Evolutionary conservation across 768 basidiomycete genomes (phyloP).

Genomic region (Lentinus tigrinus): DNA sequence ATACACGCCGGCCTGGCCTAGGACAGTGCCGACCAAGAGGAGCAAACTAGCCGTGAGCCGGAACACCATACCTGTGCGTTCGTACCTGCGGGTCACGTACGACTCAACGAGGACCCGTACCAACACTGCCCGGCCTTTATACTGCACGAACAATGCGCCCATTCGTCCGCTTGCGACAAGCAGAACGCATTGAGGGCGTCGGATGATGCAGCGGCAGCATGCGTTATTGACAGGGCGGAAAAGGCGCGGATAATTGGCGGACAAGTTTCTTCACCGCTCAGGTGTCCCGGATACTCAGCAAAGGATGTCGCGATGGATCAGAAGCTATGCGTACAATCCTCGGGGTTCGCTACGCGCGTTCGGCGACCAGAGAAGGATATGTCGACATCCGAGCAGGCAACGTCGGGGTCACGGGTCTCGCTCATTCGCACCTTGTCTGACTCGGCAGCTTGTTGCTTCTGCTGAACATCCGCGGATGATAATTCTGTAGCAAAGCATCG

Average conservation of each 20-base stretch:
- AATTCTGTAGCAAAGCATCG: background rate
- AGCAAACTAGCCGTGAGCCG: background rate
- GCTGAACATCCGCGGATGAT: background rate
- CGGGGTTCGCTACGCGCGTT: conserved; percentile 1
- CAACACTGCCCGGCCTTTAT: background rate
- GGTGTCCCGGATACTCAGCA: background rate
- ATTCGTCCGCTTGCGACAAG: background rate
- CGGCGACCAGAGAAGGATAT: background rate
- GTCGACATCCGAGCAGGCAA: background rate
- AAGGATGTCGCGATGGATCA: conserved; percentile 1
- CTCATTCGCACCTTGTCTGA: background rate
- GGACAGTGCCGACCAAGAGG: conserved; percentile 24
- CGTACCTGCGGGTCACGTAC: background rate
- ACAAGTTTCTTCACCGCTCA: background rate
- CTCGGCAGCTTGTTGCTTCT: background rate
- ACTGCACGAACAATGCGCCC: background rate
- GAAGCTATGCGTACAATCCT: conserved; percentile 14
- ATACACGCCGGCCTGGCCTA: conserved; percentile 42
- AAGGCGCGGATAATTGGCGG: conserved; percentile 29
- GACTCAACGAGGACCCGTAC: background rate
- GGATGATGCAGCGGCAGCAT: conserved; percentile 7
- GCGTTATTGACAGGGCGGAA: conserved; percentile 13
- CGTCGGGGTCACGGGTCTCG: conserved; percentile 7
- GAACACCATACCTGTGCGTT: conserved; percentile 8
- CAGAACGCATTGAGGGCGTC: background rate